These are phyloP conservation scores for Paramecium biaurelia DNA, from an alignment of 73 alveolate species.

Conservation along the genomic window DNA sequence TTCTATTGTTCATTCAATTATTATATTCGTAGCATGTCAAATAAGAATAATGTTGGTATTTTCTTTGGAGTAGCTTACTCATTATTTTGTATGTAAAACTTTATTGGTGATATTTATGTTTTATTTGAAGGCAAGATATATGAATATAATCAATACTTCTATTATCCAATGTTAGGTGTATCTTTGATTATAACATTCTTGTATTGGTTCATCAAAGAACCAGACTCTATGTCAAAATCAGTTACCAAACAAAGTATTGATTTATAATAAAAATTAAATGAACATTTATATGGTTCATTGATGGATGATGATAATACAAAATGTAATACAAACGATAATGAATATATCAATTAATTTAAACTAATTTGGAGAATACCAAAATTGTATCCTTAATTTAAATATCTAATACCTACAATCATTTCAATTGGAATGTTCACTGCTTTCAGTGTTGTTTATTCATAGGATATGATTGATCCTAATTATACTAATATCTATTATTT, in stretches of 20 bases:
- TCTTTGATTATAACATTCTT: neutral
- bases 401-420: neutral
- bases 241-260: neutral
- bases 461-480: neutral
- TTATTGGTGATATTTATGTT: neutral
- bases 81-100: neutral
- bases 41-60: neutral
- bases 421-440: neutral
- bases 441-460: neutral
- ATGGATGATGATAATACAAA: neutral
- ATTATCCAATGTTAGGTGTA: neutral
- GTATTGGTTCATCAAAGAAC: slow-evolving; percentile 17
- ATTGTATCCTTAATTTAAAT: neutral
- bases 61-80: slow-evolving; percentile 29
- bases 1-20: neutral
- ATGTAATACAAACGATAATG: neutral
- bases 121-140: neutral
- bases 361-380: neutral
- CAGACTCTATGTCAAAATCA: neutral
- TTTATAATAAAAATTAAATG: neutral
- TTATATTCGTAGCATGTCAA: neutral
- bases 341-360: neutral
- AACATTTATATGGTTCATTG: neutral
- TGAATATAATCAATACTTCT: neutral
- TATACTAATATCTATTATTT: neutral